phyloP scores from a whole-genome alignment of 768 basidiomycete genomes.

The Pleurotus ostreatus region DNA sequence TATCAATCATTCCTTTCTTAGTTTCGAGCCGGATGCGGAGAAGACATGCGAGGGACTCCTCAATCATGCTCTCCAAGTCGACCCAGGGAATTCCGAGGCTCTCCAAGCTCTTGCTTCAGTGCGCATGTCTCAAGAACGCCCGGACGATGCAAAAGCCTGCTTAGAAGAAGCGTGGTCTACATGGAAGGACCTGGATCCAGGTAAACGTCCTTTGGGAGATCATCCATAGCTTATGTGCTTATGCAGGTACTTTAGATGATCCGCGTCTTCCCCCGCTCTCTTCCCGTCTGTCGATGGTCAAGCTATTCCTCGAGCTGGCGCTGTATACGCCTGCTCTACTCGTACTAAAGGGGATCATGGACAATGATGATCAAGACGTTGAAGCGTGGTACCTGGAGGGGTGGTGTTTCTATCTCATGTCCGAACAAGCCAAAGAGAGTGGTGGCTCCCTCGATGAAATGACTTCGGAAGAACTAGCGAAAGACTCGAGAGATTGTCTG shows the following conservation, averaged over 20 bases:
- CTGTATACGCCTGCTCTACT: slow-evolving; percentile 69
- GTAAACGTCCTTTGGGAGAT: slow-evolving; percentile 16
- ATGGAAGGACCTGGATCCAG: slow-evolving; percentile 67
- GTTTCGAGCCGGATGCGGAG: slow-evolving; percentile 80
- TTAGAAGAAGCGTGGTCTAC: slow-evolving; percentile 63
- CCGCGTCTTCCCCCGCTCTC: slow-evolving; percentile 67
- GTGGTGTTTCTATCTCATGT: slow-evolving; percentile 88
- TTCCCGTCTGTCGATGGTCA: slow-evolving; percentile 68
- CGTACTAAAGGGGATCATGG: slow-evolving; percentile 75
- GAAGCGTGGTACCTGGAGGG: slow-evolving; percentile 95
- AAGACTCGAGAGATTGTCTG: slow-evolving; percentile 75
- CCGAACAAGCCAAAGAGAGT: slow-evolving; percentile 62
- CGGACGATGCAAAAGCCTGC: slow-evolving; percentile 74
- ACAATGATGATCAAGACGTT: slow-evolving; percentile 79
- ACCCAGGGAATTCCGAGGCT: slow-evolving; percentile 75
- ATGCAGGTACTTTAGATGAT: slow-evolving; percentile 43
- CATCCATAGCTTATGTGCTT: neutral
- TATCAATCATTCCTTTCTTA: slow-evolving; percentile 21
- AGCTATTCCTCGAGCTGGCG: slow-evolving; percentile 74
- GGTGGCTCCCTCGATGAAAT: slow-evolving; percentile 40
- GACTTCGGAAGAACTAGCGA: slow-evolving; percentile 74
- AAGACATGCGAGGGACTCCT: slow-evolving; percentile 78
- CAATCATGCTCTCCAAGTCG: slow-evolving; percentile 63
- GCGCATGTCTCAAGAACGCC: slow-evolving; percentile 80
- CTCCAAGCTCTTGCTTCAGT: slow-evolving; percentile 81